Conservation (phyloP, 1,139 yeast genomes). For the Yamadazyma triangularis region DNA sequence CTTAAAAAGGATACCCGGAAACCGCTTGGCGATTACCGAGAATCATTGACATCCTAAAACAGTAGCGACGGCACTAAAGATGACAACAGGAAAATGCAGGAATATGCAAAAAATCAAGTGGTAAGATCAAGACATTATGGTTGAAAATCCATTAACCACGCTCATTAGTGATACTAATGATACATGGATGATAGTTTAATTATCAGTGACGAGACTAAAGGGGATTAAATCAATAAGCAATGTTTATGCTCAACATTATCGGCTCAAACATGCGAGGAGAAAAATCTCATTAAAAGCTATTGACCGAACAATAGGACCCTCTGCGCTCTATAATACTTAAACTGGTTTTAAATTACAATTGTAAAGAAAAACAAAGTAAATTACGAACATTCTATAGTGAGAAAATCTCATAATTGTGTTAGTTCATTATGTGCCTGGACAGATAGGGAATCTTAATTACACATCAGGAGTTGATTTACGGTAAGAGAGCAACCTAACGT, state of each 20-base stretch:
- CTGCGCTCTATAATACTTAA: background rate
- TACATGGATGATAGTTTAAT: background rate
- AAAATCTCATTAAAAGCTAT: no score
- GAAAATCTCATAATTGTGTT: no score
- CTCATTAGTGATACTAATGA: no score
- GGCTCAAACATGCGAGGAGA: background rate
- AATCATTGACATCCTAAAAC: background rate
- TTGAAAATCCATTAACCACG: background rate
- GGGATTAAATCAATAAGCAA: background rate
- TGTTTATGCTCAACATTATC: background rate
- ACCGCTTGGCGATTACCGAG: background rate
- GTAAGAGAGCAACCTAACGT: no score
- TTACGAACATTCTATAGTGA: background rate
- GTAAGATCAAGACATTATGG: background rate
- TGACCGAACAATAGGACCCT: no score
- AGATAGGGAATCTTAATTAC: background rate
- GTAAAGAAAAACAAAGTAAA: background rate
- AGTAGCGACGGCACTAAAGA: background rate
- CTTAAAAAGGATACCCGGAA: background rate
- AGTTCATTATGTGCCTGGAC: background rate
- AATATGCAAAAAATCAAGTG: background rate
- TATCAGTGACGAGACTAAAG: background rate
- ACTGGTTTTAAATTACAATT: background rate
- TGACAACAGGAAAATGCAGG: background rate
- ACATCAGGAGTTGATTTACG: background rate